phyloP scores from a whole-genome alignment of 352 stramenopile genomes.

The Globisporangium ultimum region DNA sequence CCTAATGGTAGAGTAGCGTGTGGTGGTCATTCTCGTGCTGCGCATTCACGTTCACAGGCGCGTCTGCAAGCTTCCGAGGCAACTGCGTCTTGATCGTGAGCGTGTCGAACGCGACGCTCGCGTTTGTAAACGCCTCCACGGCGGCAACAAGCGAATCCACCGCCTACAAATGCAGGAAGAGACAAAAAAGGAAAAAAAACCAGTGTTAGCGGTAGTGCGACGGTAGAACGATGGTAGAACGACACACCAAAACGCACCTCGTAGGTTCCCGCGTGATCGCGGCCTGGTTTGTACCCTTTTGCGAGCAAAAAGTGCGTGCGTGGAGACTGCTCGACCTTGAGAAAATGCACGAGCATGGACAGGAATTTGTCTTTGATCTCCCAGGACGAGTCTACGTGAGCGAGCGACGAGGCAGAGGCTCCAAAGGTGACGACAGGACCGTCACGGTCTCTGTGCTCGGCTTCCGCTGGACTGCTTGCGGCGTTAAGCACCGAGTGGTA shows the following conservation, averaged over 20 bases:
- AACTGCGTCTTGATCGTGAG: constrained; percentile 28
- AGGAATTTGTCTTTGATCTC: constrained; percentile 55
- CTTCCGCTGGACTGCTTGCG: background rate
- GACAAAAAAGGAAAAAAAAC: background rate
- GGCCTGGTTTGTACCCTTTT: constrained; percentile 65
- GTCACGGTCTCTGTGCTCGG: background rate
- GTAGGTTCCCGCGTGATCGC: constrained; percentile 39
- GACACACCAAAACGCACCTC: constrained; percentile 19
- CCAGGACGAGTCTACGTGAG: constrained; percentile 34
- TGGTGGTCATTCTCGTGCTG: constrained; percentile 27
- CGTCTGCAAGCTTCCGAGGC: constrained; percentile 28
- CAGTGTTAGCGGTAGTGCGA: no score
- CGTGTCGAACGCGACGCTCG: constrained; percentile 30
- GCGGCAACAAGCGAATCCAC: constrained; percentile 34
- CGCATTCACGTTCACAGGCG: constrained; percentile 12
- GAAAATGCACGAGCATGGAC: constrained; percentile 42
- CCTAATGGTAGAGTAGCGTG: constrained; percentile 46
- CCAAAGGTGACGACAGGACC: constrained; percentile 3
- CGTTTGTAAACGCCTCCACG: constrained; percentile 29
- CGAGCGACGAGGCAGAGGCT: constrained; percentile 4
- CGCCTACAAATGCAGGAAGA: constrained; percentile 11
- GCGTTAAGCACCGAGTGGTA: constrained; percentile 34
- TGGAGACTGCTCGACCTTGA: constrained; percentile 48
- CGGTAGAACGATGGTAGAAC: background rate
- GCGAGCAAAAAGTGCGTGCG: constrained; percentile 46